Percentiles rank a stretch among this genome's conserved stretches.
Conservation (phyloP, 352 stramenopile species). For the Pythium chondricola region DNA sequence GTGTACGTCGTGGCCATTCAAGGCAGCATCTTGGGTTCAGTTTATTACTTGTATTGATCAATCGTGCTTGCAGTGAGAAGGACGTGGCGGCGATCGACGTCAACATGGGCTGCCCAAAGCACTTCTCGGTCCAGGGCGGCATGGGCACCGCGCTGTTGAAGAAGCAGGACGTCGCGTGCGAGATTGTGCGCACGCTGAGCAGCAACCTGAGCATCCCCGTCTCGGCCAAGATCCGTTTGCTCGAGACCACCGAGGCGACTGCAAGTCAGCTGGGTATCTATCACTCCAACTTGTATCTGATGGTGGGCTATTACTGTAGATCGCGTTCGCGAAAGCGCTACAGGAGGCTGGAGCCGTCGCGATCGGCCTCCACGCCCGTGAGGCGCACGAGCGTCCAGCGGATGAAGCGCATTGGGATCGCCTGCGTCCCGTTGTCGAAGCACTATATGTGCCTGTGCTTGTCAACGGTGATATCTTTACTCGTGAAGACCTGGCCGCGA, state of each 20-base stretch:
- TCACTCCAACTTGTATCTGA: too few species aligned
- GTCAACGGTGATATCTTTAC: conserved; percentile 87
- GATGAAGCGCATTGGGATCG: conserved; percentile 72
- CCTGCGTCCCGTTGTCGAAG: conserved; percentile 55
- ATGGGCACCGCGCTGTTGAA: conserved; percentile 90
- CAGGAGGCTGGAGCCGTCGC: conserved; percentile 60
- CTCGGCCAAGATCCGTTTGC: conserved; percentile 85
- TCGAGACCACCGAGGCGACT: conserved; percentile 56
- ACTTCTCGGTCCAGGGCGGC: conserved; percentile 89
- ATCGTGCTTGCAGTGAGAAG: conserved; percentile 33
- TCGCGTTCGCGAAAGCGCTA: conserved; percentile 55
- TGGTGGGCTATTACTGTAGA: conserved; percentile 30
- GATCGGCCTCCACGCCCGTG: conserved; percentile 66
- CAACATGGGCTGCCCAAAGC: conserved; percentile 95
- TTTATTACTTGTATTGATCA: too few species aligned
- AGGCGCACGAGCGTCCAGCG: conserved; percentile 54
- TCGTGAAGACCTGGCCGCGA: conserved; percentile 57
- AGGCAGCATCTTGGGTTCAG: too few species aligned
- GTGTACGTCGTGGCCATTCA: conserved; percentile 55
- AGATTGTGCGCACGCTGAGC: conserved; percentile 81
- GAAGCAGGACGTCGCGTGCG: conserved; percentile 83
- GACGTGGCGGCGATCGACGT: conserved; percentile 91
- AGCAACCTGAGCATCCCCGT: conserved; percentile 79
- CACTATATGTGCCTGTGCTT: conserved; percentile 74
- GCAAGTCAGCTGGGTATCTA: conserved; percentile 32